These are phyloP conservation scores for Fusarium chlamydosporum DNA, from an alignment of 2,329 filamentous ascomycete species.

Conservation along the genomic window DNA sequence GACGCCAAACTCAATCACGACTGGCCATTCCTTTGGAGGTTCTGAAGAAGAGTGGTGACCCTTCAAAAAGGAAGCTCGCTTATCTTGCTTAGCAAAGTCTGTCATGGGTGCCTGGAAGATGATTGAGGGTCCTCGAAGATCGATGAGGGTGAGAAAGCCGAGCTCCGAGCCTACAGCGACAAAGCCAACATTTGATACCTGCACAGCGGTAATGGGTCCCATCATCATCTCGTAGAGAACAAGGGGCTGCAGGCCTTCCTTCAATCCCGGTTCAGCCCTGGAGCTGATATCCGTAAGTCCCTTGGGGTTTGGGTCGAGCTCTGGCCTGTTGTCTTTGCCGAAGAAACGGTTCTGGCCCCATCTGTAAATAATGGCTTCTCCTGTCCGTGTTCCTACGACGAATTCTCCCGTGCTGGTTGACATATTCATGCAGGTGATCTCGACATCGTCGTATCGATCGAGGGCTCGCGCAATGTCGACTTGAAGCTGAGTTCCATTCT, in stretches of 20 bases:
- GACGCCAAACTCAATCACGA: constrained; percentile 89
- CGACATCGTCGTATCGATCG: constrained; percentile 81
- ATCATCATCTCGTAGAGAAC: constrained; percentile 86
- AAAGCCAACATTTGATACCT: constrained; percentile 94
- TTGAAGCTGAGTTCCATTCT: constrained; percentile 85
- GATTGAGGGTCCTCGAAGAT: constrained; percentile 87
- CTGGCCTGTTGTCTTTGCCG: constrained; percentile 70
- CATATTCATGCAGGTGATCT: constrained; percentile 84
- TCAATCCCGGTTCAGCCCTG: constrained; percentile 78
- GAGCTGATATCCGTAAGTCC: constrained; percentile 80
- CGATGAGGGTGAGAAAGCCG: constrained; percentile 84
- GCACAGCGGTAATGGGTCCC: constrained; percentile 82
- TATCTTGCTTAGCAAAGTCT: constrained; percentile 83
- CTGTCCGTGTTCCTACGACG: constrained; percentile 82
- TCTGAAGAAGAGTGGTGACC: constrained; percentile 55
- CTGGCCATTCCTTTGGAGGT: constrained; percentile 77
- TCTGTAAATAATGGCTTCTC: constrained; percentile 88
- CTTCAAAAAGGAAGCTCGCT: constrained; percentile 79
- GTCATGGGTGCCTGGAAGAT: constrained; percentile 81
- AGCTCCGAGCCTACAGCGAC: constrained; percentile 87
- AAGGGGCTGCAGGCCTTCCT: constrained; percentile 84
- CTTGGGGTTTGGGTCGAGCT: constrained; percentile 72
- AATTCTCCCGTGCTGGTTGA: constrained; percentile 86
- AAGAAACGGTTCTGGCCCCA: constrained; percentile 86
- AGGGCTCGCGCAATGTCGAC: constrained; percentile 88